phyloP scores from a whole-genome alignment of 225 moss, liverwort and hornwort species.

The Marchantia paleacea region DNA sequence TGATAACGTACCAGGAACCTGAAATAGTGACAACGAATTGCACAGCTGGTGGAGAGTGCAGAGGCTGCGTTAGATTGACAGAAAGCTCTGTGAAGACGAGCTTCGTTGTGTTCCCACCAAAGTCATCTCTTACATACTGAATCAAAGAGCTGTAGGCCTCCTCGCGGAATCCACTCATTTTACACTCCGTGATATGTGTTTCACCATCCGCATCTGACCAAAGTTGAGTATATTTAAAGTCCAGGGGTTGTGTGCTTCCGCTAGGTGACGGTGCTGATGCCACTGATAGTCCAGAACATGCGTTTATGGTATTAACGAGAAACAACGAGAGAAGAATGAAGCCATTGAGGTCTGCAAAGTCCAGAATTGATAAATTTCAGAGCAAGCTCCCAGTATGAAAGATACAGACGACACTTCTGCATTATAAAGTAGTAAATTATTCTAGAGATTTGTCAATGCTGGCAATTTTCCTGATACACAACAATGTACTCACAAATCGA shows the following conservation, averaged over 20 bases:
- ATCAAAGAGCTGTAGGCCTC: conserved; percentile 47
- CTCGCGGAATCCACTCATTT: conserved; percentile 55
- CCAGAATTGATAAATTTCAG: no score
- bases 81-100: conserved; percentile 64
- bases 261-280: neutral
- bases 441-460: no score
- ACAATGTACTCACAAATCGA: no score
- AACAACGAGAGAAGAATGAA: no score
- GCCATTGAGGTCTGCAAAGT: no score
- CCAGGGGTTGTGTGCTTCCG: conserved; percentile 45
- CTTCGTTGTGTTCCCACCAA: conserved; percentile 53
- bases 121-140: conserved; percentile 57
- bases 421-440: no score
- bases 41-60: conserved; percentile 58
- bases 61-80: conserved; percentile 54
- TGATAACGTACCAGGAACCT: conserved; percentile 55
- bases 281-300: neutral
- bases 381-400: no score
- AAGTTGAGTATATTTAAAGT: conserved; percentile 65
- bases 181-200: conserved; percentile 52
- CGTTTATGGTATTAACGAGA: no score
- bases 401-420: no score
- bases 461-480: no score
- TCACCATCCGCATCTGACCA: conserved; percentile 55
- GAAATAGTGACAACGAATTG: conserved; percentile 68